Percentiles rank a stretch among this genome's conserved stretches.
Evolutionary conservation across 1,284 basidiomycete genomes (phyloP).

Genomic region (Rhodotorula sp.): DNA sequence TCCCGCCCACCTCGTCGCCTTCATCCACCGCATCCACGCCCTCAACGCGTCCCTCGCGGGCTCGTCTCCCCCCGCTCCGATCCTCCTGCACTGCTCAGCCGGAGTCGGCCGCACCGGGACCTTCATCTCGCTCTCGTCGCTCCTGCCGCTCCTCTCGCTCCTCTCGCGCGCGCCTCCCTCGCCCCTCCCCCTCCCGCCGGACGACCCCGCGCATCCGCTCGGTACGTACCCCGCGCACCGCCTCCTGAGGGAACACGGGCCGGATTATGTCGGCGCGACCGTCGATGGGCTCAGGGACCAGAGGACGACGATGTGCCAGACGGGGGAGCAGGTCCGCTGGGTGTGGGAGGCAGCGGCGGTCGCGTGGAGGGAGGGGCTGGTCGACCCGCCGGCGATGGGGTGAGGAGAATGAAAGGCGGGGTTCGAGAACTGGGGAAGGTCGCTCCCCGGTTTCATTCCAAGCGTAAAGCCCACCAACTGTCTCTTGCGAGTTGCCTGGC

Average conservation of each 20-base stretch:
- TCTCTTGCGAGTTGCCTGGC: no score
- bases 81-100: constrained; percentile 72
- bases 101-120: constrained; percentile 56
- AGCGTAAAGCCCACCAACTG: no score
- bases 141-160: constrained; percentile 37
- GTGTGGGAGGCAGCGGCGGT: constrained; percentile 60
- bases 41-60: constrained; percentile 10
- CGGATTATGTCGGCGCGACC: constrained; percentile 68
- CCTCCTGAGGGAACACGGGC: neutral
- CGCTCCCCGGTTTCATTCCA: no score
- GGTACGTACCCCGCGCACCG: constrained; percentile 12
- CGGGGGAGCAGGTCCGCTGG: constrained; percentile 64
- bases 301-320: constrained; percentile 76
- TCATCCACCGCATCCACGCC: constrained; percentile 30
- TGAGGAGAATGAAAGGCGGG: neutral
- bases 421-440: neutral
- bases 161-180: constrained; percentile 5
- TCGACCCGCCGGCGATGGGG: no score
- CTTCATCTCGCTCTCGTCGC: constrained; percentile 65
- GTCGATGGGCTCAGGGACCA: constrained; percentile 77
- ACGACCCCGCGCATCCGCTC: constrained; percentile 13
- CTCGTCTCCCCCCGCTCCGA: constrained; percentile 54
- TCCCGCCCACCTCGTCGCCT: constrained; percentile 24
- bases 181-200: neutral
- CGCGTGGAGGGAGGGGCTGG: constrained; percentile 28